phyloP scores from a whole-genome alignment of 768 basidiomycete genomes.

The Rhodosporidiobolus sp. region DNA sequence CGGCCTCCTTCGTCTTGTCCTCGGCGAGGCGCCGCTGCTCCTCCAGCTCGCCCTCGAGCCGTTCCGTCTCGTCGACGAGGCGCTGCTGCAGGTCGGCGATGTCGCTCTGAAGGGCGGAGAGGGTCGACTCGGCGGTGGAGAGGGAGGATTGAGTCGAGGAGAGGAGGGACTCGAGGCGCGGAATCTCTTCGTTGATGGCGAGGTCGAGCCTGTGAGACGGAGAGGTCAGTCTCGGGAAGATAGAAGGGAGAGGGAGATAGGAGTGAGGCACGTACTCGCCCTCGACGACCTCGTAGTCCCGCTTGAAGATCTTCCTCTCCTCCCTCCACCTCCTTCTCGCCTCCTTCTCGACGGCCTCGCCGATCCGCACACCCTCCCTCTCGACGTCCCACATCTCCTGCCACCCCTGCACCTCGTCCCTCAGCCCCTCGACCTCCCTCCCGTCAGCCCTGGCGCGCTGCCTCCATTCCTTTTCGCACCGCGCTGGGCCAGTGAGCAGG shows the following conservation, averaged over 20 bases:
- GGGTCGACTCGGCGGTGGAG: background rate
- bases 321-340: background rate
- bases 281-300: constrained; percentile 60
- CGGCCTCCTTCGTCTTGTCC: constrained; percentile 15
- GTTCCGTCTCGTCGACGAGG: constrained; percentile 54
- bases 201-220: constrained; percentile 15
- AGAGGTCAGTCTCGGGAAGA: background rate
- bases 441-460: constrained; percentile 33
- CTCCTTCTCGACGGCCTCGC: constrained; percentile 1
- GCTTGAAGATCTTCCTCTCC: constrained; percentile 56
- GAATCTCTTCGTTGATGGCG: constrained; percentile 49
- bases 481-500: background rate
- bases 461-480: constrained; percentile 37
- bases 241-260: no score
- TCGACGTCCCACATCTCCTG: constrained; percentile 49
- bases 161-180: constrained; percentile 58
- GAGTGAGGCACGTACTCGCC: constrained; percentile 42
- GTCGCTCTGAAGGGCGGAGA: constrained; percentile 7
- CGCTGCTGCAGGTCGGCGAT: constrained; percentile 10
- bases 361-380: background rate
- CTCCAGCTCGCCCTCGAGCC: constrained; percentile 56
- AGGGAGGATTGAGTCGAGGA: background rate
- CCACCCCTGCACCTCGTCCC: constrained; percentile 60
- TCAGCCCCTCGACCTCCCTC: constrained; percentile 21
- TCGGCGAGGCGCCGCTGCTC: constrained; percentile 55